Base-by-base conservation (phyloP, 2,329 filamentous ascomycete species). In the Dothiorella sarmentorum region DNA sequence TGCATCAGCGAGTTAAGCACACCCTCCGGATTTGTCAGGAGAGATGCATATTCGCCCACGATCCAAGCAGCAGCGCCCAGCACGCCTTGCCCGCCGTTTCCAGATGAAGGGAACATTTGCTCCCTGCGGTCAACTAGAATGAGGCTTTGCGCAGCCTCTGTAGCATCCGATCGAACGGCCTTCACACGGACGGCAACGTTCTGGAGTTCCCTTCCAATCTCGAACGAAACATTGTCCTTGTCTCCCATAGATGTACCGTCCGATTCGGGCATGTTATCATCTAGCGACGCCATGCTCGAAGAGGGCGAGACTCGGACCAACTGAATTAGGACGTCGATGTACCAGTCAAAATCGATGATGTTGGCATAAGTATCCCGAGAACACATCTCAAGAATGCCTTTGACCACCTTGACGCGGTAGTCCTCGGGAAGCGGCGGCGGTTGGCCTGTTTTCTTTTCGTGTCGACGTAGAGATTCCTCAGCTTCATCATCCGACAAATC, bases 301-400 rank as follows among this genome's bases (percentile, higher is more conserved):
- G 88, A 18, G 7, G 78, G 87, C 79, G 75, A 90, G 81, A 69
- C 76, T 43, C 87, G 85, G 38, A 97, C 85, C 13, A 99, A 82
- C 69, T 96, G 91, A 4, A 90, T 88, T 27, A 99, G 77, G 26
- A 96, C 85, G 64, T 94, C 90, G 64, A 97, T 88, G 71, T 97
- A 97, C 94, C 94, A 99, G 65, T 97, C 93, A 71, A 99, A 99
- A 70, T 99, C 93, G 55, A 82, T 78, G 47, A 99, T 80, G 68
- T 91, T 90, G 37, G 83, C 82, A 71, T 97, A 99, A 61, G 91
- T 96, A 63, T 92, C 88, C 63, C 86, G 85, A 7, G 91, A 90
- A 71, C 93, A 97, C 85, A 99, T 96, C 61, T 87, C 85, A 10
- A 97, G 72, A 61, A 97, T 91, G 60, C 89, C 84, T 59, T 83